A percentile compares a stretch with the other conserved stretches of the same genome.
Evolutionary conservation across 352 stramenopile genomes (phyloP).

Genomic region (Phytopythium montanum): DNA sequence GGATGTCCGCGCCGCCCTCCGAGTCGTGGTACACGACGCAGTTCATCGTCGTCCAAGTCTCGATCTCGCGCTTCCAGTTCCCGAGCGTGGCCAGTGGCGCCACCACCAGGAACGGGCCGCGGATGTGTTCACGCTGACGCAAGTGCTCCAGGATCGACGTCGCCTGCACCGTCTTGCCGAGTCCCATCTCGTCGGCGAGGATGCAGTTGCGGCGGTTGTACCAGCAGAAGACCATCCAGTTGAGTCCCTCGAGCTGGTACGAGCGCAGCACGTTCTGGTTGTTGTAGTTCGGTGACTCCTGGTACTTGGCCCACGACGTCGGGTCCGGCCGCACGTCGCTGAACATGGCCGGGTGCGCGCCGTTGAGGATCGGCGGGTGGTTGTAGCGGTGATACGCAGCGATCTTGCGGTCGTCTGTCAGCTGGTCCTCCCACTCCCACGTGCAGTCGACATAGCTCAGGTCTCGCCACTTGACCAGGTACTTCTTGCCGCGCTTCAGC

Average conservation of each 20-base stretch:
- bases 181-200: conserved; percentile 85
- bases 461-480: conserved; percentile 91
- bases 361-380: conserved; percentile 80
- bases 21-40: conserved; percentile 99
- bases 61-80: conserved; percentile 99
- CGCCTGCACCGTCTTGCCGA: conserved; percentile 91
- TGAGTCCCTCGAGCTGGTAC: conserved; percentile 98
- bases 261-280: conserved; percentile 94
- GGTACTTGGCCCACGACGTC: conserved; percentile 85
- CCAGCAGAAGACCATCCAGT: conserved; percentile 98
- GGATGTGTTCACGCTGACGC: conserved; percentile 87
- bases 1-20: conserved; percentile 86
- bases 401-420: conserved; percentile 90
- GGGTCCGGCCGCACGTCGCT: conserved; percentile 79
- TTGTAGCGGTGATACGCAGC: conserved; percentile 85
- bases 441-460: conserved; percentile 88
- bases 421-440: conserved; percentile 88
- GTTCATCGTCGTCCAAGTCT: conserved; percentile 99
- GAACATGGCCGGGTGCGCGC: conserved; percentile 78
- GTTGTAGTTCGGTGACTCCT: conserved; percentile 87
- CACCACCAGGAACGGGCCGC: conserved; percentile 97
- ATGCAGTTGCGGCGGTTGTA: conserved; percentile 96
- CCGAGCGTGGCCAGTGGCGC: conserved; percentile 96
- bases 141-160: conserved; percentile 95
- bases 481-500: conserved; percentile 86